Percentiles rank a stretch among this genome's conserved stretches.
These are phyloP conservation scores for Hypoxylon sp. DNA, from an alignment of 2,329 filamentous ascomycete genomes.

Conservation along the genomic window DNA sequence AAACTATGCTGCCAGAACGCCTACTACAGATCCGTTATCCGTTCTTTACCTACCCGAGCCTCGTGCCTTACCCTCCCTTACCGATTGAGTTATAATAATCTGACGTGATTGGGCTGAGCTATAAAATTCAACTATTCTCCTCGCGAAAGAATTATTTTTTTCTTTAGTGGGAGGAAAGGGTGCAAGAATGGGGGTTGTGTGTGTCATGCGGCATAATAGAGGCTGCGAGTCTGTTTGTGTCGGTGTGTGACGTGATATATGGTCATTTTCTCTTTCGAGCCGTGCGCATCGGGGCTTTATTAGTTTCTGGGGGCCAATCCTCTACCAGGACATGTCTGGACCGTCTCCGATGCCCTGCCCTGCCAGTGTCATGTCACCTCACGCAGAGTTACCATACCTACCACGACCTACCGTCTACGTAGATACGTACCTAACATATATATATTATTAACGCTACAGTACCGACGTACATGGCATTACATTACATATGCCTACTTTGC, in stretches of 20 bases:
- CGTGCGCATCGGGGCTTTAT: constrained; percentile 41
- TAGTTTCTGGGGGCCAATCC: constrained; percentile 33
- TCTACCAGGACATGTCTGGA: constrained; percentile 27
- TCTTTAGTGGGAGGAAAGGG: neutral
- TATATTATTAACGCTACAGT: constrained; percentile 10
- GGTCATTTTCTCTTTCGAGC: constrained; percentile 36
- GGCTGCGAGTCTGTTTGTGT: constrained; percentile 13
- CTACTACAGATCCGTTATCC: constrained; percentile 12
- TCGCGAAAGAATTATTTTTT: constrained; percentile 6
- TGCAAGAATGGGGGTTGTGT: constrained; percentile 20
- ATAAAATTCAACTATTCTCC: constrained; percentile 27
- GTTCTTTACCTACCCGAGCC: constrained; percentile 7
- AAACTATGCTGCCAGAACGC: constrained; percentile 29
- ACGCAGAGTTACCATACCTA: constrained; percentile 31
- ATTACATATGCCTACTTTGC: constrained; percentile 14
- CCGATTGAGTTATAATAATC: constrained; percentile 36
- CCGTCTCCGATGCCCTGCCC: constrained; percentile 10
- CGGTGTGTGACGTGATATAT: constrained; percentile 34
- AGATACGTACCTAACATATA: constrained; percentile 11
- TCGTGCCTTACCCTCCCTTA: constrained; percentile 31
- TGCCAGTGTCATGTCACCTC: constrained; percentile 24
- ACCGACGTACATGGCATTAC: constrained; percentile 14
- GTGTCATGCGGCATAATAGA: constrained; percentile 33
- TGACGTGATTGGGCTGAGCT: constrained; percentile 35
- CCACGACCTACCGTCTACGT: constrained; percentile 2